These are phyloP conservation scores for Geranium incanum DNA, from an alignment of 441 rosid genomes.

Conservation along the genomic window DNA sequence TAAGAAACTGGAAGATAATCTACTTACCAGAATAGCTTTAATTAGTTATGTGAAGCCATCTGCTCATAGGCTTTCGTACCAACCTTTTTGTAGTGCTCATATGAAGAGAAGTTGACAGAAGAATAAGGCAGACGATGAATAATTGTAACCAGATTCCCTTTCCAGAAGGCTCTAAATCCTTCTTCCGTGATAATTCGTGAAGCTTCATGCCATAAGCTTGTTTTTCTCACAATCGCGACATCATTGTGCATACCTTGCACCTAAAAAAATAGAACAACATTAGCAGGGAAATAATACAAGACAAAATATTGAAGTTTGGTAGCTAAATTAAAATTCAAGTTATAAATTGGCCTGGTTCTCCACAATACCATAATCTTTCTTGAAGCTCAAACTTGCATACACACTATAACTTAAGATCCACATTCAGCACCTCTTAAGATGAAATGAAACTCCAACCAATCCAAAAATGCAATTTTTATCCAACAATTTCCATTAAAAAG, in stretches of 20 bases:
- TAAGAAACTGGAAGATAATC: not conserved
- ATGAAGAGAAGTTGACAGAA: constrained; percentile 74
- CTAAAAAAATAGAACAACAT: constrained; percentile 25
- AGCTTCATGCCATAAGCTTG: constrained; percentile 82
- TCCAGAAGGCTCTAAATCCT: constrained; percentile 87
- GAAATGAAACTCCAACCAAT: not conserved
- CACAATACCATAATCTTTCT: not conserved
- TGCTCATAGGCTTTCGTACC: constrained; percentile 8
- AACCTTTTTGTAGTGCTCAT: constrained; percentile 77
- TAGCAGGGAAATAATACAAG: not conserved
- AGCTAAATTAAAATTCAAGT: not conserved
- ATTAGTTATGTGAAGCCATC: not conserved
- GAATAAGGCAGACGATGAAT: constrained; percentile 87
- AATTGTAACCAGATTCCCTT: constrained; percentile 86
- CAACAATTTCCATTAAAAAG: not conserved
- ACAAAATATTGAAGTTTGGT: not conserved
- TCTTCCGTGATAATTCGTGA: constrained; percentile 79
- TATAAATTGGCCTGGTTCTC: not conserved
- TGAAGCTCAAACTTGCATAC: not conserved
- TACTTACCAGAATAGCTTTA: not conserved
- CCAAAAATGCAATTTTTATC: not conserved
- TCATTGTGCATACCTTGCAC: constrained; percentile 92
- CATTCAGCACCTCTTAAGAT: not conserved
- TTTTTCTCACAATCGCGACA: constrained; percentile 50
- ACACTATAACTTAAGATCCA: too few species aligned